These are phyloP conservation scores for Asterophora parasitica DNA, from an alignment of 768 basidiomycete genomes.

Conservation along the genomic window DNA sequence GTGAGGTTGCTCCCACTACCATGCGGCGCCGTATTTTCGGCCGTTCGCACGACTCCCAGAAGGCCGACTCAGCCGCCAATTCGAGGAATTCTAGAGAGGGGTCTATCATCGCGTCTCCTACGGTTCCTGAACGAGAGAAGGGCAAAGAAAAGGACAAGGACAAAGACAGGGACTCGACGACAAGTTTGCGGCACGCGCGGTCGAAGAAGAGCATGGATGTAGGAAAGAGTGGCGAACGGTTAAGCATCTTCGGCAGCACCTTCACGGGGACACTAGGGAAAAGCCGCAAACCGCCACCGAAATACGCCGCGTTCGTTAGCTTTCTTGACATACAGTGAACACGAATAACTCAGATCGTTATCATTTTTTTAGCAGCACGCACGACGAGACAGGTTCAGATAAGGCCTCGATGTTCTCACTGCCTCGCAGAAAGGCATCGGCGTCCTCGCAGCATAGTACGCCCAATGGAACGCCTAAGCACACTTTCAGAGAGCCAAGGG, in stretches of 20 bases:
- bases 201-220: conserved; percentile 48
- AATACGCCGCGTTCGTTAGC: conserved; percentile 53
- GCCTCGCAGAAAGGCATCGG: conserved; percentile 41
- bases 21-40: conserved; percentile 58
- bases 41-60: conserved; percentile 46
- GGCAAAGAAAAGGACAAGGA: conserved; percentile 28
- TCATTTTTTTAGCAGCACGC: conserved; percentile 24
- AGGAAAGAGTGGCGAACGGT: conserved; percentile 47
- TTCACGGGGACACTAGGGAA: conserved; percentile 61
- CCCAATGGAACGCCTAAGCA: conserved; percentile 14
- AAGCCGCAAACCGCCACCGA: conserved; percentile 76
- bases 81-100: conserved; percentile 22
- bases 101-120: conserved; percentile 20
- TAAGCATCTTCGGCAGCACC: conserved; percentile 77
- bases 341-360: not conserved
- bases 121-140: conserved; percentile 17
- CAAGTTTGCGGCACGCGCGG: conserved; percentile 37
- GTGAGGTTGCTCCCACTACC: conserved; percentile 40
- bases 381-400: conserved; percentile 32
- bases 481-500: conserved; percentile 10
- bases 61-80: conserved; percentile 18
- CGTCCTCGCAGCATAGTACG: conserved; percentile 38
- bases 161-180: conserved; percentile 27
- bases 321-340: conserved; percentile 8
- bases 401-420: conserved; percentile 47